Conservation (phyloP, 23 red algal genomes). For the Chondrus crispus region DNA sequence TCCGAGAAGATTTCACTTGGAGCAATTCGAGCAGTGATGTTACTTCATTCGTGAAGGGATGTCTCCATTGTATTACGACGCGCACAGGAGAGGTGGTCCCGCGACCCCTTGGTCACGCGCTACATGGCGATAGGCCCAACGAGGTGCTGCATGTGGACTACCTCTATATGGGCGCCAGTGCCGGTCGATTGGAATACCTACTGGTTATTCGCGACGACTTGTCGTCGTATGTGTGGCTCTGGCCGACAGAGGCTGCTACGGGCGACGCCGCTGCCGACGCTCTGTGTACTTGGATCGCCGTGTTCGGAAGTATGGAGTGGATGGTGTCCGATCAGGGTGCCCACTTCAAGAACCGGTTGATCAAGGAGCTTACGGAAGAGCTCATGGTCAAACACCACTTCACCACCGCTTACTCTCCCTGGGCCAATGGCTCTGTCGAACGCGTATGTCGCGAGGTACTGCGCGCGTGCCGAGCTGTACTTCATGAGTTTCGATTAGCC, state of each 20-base stretch:
- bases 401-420: slow-evolving; percentile 27
- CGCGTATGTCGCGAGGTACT: background rate
- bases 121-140: background rate
- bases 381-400: slow-evolving; percentile 23
- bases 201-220: slow-evolving; percentile 13
- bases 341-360: background rate
- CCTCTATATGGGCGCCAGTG: slow-evolving; percentile 16
- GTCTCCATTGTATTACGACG: background rate
- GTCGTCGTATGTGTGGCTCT: slow-evolving; percentile 12
- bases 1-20: background rate
- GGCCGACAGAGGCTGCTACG: background rate
- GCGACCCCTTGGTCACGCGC: background rate
- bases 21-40: background rate
- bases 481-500: background rate
- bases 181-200: background rate
- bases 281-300: background rate
- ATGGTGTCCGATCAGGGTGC: background rate
- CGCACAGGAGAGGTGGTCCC: background rate
- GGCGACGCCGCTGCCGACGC: background rate
- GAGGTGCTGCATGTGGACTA: background rate
- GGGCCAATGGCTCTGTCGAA: slow-evolving; percentile 36
- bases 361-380: background rate
- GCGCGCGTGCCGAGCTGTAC: background rate
- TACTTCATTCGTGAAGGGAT: background rate
- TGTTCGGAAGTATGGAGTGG: background rate